A percentile compares a stretch with the other conserved stretches of the same genome.
Conservation (phyloP, 2,329 filamentous ascomycete species). For the Ascochyta clinopodiicola region DNA sequence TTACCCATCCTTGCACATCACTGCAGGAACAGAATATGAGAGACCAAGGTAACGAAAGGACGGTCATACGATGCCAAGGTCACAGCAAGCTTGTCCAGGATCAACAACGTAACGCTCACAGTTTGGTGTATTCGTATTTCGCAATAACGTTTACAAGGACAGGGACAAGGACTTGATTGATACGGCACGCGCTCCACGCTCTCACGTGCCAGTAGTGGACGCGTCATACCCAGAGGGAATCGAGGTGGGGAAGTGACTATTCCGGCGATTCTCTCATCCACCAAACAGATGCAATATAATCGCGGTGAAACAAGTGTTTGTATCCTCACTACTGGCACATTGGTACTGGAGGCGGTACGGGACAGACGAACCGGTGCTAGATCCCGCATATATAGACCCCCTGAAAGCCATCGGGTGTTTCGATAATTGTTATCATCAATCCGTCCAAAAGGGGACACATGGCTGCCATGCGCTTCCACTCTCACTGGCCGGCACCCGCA, state of each 20-base stretch:
- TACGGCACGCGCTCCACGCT: constrained; percentile 12
- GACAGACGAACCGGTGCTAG: background rate
- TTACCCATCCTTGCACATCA: background rate
- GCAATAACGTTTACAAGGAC: constrained; percentile 2
- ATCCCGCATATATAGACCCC: background rate
- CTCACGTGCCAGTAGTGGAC: constrained; percentile 3
- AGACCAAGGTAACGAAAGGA: background rate
- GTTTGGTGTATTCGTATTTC: background rate
- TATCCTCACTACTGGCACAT: background rate
- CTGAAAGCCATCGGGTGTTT: too few relatives aligned
- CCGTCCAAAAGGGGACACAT: background rate
- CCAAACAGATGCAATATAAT: background rate
- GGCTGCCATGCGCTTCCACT: background rate
- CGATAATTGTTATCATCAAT: too few relatives aligned
- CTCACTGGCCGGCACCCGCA: background rate
- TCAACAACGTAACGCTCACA: background rate
- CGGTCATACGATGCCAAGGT: background rate
- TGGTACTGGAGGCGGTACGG: constrained; percentile 1
- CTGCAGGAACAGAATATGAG: background rate
- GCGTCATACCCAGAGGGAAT: background rate
- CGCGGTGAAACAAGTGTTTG: background rate
- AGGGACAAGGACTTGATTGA: background rate
- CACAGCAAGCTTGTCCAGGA: background rate
- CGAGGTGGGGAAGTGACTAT: background rate
- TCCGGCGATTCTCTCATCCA: background rate